Conservation (phyloP, 345 rosid species). For the Leavenworthia alabamica region DNA sequence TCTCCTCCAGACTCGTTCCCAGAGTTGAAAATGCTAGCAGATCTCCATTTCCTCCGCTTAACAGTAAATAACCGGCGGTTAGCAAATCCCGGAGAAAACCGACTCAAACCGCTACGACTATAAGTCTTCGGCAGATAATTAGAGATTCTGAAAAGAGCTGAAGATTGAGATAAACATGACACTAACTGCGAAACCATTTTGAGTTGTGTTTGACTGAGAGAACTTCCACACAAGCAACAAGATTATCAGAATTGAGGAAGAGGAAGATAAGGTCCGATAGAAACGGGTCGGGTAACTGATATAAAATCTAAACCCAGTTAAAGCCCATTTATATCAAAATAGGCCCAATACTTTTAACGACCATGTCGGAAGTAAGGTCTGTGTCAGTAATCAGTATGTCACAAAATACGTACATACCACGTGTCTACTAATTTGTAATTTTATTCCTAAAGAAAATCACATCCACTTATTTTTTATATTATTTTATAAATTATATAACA, state of each 20-base stretch:
- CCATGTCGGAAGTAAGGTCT: not conserved
- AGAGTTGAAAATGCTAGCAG: conserved; percentile 41
- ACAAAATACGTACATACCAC: conserved; percentile 24
- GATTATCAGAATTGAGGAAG: conserved; percentile 12
- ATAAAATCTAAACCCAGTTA: not conserved
- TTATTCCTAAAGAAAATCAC: conserved; percentile 13
- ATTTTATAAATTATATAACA: not conserved
- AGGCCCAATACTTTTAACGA: not conserved
- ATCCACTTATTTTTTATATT: not conserved
- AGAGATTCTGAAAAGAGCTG: conserved; percentile 28
- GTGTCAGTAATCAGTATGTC: not conserved
- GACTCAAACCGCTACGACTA: conserved; percentile 4
- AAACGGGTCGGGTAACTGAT: conserved; percentile 7
- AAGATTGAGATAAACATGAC: conserved; percentile 38
- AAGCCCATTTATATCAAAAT: not conserved
- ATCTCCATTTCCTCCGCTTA: conserved; percentile 22
- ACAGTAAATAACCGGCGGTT: conserved; percentile 8
- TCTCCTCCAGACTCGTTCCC: conserved; percentile 44
- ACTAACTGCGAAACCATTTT: conserved; percentile 39
- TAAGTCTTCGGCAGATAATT: not conserved
- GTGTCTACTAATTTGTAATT: conserved; percentile 22
- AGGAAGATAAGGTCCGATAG: conserved; percentile 29
- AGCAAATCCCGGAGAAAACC: conserved; percentile 22
- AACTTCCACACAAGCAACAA: not conserved
- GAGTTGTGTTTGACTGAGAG: not conserved